Base-by-base conservation (phyloP, 257 asterid species). In the Solanum peruvianum region DNA sequence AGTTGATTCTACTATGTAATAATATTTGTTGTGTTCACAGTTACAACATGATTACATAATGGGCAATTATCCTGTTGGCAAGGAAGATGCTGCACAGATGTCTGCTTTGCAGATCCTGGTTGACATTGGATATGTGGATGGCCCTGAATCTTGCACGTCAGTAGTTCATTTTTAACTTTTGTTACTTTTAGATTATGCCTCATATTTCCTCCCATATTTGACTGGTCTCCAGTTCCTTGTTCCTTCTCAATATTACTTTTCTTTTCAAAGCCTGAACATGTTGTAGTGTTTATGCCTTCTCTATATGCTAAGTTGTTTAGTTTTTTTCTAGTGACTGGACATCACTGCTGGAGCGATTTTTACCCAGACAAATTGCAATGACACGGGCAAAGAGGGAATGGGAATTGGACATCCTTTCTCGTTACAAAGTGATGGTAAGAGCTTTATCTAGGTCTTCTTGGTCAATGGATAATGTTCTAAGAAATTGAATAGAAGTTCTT, bases 31-130 rank as follows among this genome's bases (percentile, higher is more conserved):
- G 16, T 90, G 67, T 85, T 87, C 89, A 70, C 99, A 97, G 99
- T 91, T 97, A 67, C 99, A 97, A 91, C 98, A 97, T 86, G 99
- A 97, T 92, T 97, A 97, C 90, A 94, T 93, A 62, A 84, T 92
- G 52, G 99, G 99, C 29, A 96, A 97, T 92, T 97, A 97, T 90
- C 99, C 99, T 45, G 96, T 97, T 89, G 99, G 99, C 88, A 96
- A 92, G 92, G 99, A 97, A 87, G 99, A 97, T 93, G 98, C 99
- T 39, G 99, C 99, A 83, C 99, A 97, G 92, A 91, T 97, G 49
- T 96, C 98, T 73, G 99, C 98, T n/a, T 88, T 97, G 89, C 99
- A 97, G 88, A 97, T 96, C 87, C 86, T 96, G 85, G 99, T 96
- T 89, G 99, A 97, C 91, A 92, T 94, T 89, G 99, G 99, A 87